These are phyloP conservation scores for Fusarium pseudograminearum DNA, from an alignment of 2,329 filamentous ascomycete species.

Conservation along the genomic window DNA sequence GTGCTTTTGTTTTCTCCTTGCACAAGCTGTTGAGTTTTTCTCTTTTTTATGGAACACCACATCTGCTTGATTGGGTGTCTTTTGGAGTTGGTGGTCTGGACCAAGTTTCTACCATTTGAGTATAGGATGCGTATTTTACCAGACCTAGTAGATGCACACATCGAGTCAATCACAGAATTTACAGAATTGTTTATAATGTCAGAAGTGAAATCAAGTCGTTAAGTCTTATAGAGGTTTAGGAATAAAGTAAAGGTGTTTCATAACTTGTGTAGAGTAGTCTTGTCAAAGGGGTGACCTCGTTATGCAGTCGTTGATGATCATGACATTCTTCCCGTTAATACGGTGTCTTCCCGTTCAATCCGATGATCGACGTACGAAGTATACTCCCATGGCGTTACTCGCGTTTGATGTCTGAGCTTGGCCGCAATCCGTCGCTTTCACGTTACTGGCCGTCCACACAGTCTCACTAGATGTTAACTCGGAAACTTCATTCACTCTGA, in stretches of 20 bases:
- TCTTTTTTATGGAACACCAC: neutral
- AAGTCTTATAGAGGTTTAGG: fast-evolving
- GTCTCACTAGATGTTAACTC: neutral
- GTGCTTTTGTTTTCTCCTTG: neutral
- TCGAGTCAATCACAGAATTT: neutral
- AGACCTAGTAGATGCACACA: neutral
- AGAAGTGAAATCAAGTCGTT: neutral
- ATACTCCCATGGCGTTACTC: neutral
- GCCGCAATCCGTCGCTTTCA: neutral
- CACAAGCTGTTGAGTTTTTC: neutral
- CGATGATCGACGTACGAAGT: neutral
- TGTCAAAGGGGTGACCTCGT: neutral
- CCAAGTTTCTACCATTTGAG: neutral
- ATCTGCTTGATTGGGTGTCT: neutral
- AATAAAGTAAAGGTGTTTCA: neutral
- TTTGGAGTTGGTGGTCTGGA: neutral
- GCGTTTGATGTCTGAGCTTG: neutral
- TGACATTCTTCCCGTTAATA: too few species aligned
- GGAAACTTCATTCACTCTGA: neutral
- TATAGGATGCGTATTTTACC: constrained; percentile 1
- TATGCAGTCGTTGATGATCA: neutral
- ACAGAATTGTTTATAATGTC: fast-evolving
- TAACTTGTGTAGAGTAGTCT: neutral
- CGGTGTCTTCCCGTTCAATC: neutral
- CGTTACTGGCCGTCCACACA: neutral